Evolutionary conservation across 78 protist species (phyloP).

Genomic region (Dictyostelium purpureum): DNA sequence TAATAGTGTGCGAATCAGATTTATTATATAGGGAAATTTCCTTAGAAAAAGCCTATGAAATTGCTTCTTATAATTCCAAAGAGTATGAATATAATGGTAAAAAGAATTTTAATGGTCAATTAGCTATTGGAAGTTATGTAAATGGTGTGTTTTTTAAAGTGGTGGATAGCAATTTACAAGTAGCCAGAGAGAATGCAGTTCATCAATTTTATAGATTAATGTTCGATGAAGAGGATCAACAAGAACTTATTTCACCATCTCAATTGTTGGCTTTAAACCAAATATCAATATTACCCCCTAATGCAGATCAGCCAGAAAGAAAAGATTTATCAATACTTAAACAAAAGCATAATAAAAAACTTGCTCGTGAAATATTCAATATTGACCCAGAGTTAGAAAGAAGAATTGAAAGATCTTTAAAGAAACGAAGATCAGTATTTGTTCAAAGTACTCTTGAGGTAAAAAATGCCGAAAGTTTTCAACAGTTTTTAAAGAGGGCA

Average conservation of each 20-base stretch:
- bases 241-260: not conserved
- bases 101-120: not conserved
- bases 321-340: not conserved
- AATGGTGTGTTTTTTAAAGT: not conserved
- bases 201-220: not conserved
- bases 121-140: not conserved
- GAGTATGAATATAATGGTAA: not conserved
- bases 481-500: no score
- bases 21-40: not conserved
- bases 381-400: not conserved
- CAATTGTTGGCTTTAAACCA: not conserved
- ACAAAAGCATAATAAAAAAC: not conserved
- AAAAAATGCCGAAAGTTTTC: no score
- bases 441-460: not conserved
- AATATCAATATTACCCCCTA: not conserved
- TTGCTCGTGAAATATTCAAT: not conserved
- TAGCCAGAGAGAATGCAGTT: conserved; percentile 1
- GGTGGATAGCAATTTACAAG: not conserved
- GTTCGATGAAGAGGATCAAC: not conserved
- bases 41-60: conserved; percentile 5
- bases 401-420: not conserved
- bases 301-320: not conserved
- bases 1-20: not conserved
- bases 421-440: not conserved
- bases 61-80: not conserved